Evolutionary conservation across 139 green algal species (phyloP).

Genomic region (Chlorella sp.): DNA sequence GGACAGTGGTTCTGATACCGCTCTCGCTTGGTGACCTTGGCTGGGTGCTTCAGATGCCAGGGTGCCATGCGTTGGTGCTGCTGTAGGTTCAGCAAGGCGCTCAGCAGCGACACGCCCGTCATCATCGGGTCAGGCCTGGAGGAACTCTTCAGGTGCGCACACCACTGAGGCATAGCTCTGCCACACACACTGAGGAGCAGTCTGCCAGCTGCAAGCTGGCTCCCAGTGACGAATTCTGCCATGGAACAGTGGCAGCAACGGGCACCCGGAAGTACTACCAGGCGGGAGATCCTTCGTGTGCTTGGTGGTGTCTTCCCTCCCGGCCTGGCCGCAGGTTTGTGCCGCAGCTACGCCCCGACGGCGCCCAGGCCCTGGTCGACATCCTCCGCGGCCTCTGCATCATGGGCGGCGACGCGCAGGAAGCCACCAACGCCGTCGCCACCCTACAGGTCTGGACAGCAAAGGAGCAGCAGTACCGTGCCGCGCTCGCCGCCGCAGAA

Average conservation of each 20-base stretch:
- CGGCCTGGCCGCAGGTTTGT: slow-evolving; percentile 3
- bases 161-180: too few relatives aligned
- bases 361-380: slow-evolving; percentile 57
- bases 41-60: neutral
- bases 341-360: slow-evolving; percentile 36
- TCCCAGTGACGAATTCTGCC: too few relatives aligned
- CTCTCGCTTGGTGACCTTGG: too few relatives aligned
- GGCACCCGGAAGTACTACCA: too few relatives aligned
- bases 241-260: too few relatives aligned
- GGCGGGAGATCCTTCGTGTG: too few relatives aligned
- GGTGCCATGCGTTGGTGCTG: slow-evolving; percentile 2
- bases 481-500: too few relatives aligned
- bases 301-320: neutral
- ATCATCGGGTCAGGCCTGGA: slow-evolving; percentile 79
- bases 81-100: slow-evolving; percentile 36
- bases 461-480: too few relatives aligned
- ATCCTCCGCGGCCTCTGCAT: slow-evolving; percentile 65
- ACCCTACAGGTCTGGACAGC: neutral
- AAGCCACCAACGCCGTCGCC: slow-evolving; percentile 14
- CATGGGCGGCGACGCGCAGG: slow-evolving; percentile 43
- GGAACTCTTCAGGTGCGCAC: slow-evolving; percentile 73
- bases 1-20: too few relatives aligned
- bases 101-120: slow-evolving; percentile 68
- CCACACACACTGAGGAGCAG: too few relatives aligned
- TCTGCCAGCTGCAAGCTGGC: too few relatives aligned